A percentile compares a stretch with the other conserved stretches of the same genome.
phyloP scores from a whole-genome alignment of 1,284 basidiomycete genomes.

The Xerocomus nothofagi region DNA sequence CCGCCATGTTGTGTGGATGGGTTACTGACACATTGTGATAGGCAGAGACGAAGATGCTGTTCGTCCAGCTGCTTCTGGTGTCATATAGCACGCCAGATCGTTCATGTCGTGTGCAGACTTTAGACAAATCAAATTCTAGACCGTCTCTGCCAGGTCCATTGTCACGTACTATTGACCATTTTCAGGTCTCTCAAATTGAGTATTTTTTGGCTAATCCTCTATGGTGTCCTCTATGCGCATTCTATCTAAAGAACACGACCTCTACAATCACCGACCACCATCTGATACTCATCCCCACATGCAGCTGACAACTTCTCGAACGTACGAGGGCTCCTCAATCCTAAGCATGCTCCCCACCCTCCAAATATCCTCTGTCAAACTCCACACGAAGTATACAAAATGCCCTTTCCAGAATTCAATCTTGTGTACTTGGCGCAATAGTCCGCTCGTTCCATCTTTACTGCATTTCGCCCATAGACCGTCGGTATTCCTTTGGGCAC shows the following conservation, averaged over 20 bases:
- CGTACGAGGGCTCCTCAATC: neutral
- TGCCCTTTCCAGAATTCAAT: neutral
- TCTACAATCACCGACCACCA: neutral
- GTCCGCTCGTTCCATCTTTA: no score
- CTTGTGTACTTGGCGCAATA: no score
- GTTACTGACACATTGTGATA: conserved; percentile 23
- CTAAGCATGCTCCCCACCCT: conserved; percentile 35
- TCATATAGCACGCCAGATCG: conserved; percentile 24
- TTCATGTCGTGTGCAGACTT: conserved; percentile 1
- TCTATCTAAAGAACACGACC: neutral
- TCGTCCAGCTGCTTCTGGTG: conserved; percentile 51
- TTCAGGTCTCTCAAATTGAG: neutral
- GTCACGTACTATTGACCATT: neutral
- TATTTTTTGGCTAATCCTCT: neutral
- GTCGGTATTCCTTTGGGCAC: neutral
- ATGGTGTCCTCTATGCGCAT: neutral
- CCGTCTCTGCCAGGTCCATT: neutral
- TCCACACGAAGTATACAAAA: conserved; percentile 35
- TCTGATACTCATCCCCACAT: neutral
- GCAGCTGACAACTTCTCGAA: neutral
- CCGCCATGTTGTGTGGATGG: neutral
- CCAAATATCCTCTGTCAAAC: conserved; percentile 42
- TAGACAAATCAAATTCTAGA: conserved; percentile 16
- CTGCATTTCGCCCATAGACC: no score
- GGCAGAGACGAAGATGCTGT: conserved; percentile 57